These are phyloP conservation scores for Colletotrichum abscissum DNA, from an alignment of 2,329 filamentous ascomycete species.

Conservation along the genomic window DNA sequence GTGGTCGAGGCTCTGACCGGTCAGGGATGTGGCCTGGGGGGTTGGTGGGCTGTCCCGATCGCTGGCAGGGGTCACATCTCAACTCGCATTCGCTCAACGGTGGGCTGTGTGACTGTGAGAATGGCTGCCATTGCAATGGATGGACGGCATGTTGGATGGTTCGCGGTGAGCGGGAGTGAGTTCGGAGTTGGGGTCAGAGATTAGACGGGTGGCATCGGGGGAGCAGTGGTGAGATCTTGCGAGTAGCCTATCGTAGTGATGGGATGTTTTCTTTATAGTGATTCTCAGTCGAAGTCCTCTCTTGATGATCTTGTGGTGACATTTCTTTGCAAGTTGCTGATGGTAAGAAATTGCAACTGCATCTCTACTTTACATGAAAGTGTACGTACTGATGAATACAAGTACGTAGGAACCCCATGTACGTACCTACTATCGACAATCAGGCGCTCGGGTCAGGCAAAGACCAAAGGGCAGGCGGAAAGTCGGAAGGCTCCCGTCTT, in stretches of 20 bases:
- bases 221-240: not conserved
- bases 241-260: not conserved
- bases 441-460: not conserved
- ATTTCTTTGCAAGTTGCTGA: not conserved
- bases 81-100: slow-evolving; percentile 7
- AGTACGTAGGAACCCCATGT: no score
- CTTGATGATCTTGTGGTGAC: not conserved
- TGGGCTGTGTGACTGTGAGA: not conserved
- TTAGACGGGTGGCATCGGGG: not conserved
- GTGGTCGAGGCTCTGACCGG: slow-evolving; percentile 1
- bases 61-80: not conserved
- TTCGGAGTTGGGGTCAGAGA: not conserved
- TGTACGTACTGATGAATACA: no score
- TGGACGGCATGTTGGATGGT: not conserved
- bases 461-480: not conserved
- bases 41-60: not conserved
- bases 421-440: no score
- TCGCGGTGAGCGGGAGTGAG: not conserved
- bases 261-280: not conserved
- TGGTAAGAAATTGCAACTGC: no score
- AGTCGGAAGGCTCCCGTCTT: not conserved
- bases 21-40: slow-evolving; percentile 7
- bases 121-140: not conserved
- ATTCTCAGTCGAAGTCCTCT: not conserved
- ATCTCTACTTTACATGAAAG: no score